Percentiles rank a stretch among this genome's conserved stretches.
phyloP scores from a whole-genome alignment of 352 stramenopile species.

The Achlya hypogyna region DNA sequence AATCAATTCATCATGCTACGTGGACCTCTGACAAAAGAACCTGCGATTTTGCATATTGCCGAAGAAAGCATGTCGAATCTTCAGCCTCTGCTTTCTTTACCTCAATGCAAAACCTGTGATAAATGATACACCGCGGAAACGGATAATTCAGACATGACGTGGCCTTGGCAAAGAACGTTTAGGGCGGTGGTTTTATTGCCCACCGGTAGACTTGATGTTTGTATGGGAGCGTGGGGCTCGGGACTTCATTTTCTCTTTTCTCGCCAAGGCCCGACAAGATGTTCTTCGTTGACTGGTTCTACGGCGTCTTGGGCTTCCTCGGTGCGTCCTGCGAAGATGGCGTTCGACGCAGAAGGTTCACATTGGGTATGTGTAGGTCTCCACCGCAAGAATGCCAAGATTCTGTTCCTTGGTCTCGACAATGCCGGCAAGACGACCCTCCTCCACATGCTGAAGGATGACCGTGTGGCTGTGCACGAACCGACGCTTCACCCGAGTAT shows the following conservation, averaged over 20 bases:
- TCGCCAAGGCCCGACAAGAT: constrained; percentile 35
- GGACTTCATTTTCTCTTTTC: constrained; percentile 20
- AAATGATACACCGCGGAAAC: not conserved
- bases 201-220: constrained; percentile 14
- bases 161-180: constrained; percentile 7
- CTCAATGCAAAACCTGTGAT: not conserved
- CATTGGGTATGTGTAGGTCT: constrained; percentile 73
- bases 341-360: constrained; percentile 8
- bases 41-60: not conserved
- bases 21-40: not conserved
- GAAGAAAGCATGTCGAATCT: not conserved
- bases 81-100: not conserved
- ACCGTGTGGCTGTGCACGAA: constrained; percentile 93
- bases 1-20: not conserved
- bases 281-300: constrained; percentile 96
- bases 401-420: constrained; percentile 99
- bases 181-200: not conserved
- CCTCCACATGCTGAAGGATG: constrained; percentile 99
- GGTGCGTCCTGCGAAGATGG: constrained; percentile 48
- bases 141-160: constrained; percentile 9
- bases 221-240: constrained; percentile 8
- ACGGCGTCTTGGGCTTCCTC: constrained; percentile 88
- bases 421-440: constrained; percentile 99
- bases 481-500: constrained; percentile 93
- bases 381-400: constrained; percentile 99